phyloP scores from a whole-genome alignment of 768 basidiomycete species.

The Clitopilus passeckerianus region DNA sequence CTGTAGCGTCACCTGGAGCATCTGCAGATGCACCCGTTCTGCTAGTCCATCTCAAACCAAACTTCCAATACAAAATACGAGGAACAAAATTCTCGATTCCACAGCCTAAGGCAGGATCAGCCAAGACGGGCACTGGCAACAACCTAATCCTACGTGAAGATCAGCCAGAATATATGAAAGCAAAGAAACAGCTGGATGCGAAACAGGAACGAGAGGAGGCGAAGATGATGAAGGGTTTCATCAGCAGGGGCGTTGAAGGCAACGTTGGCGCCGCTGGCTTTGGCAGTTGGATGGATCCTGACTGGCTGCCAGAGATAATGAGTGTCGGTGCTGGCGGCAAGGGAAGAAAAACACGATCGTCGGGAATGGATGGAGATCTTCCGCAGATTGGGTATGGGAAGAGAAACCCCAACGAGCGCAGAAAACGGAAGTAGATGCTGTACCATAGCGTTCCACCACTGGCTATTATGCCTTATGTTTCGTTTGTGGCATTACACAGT shows the following conservation, averaged over 20 bases:
- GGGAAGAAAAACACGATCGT: conserved; percentile 48
- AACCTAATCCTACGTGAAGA: conserved; percentile 92
- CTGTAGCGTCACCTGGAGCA: conserved; percentile 64
- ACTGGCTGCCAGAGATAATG: conserved; percentile 86
- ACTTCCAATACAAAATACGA: conserved; percentile 90
- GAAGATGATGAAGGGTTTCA: conserved; percentile 60
- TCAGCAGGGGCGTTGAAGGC: conserved; percentile 40
- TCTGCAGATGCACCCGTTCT: conserved; percentile 59
- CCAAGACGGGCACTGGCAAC: conserved; percentile 77
- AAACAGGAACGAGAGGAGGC: conserved; percentile 76
- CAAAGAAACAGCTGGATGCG: conserved; percentile 71
- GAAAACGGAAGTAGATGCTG: conserved; percentile 46
- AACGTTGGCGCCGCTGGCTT: conserved; percentile 47
- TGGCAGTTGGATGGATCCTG: conserved; percentile 92
- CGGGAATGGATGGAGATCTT: conserved; percentile 61
- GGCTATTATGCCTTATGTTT: conserved; percentile 7
- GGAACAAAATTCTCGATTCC: conserved; percentile 94
- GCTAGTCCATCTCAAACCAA: conserved; percentile 90
- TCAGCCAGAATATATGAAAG: conserved; percentile 81
- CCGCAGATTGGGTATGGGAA: conserved; percentile 84
- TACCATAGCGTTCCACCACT: not conserved
- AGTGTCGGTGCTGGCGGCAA: conserved; percentile 65
- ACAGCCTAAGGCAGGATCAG: conserved; percentile 80
- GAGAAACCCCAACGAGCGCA: conserved; percentile 85
- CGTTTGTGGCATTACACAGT: conserved; percentile 8